Base-by-base conservation (phyloP, 208 protist species). In the Leishmania martiniquensis region DNA sequence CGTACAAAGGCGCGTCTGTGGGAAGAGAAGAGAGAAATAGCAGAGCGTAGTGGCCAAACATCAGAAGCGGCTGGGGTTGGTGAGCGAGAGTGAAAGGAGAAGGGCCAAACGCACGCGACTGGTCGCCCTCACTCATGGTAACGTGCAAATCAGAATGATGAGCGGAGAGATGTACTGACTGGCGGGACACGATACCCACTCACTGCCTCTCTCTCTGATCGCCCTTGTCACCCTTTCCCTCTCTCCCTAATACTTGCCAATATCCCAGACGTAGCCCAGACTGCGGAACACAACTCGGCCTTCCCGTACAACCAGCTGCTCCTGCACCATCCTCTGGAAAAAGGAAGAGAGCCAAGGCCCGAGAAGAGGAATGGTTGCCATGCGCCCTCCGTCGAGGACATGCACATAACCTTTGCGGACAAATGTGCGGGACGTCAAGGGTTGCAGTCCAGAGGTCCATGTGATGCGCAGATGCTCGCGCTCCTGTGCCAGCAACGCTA, bases 371-470 rank as follows among this genome's bases (percentile, higher is more conserved):
- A 94, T 51, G 7, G 72, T 71, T 9, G 80, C 57, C 13, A 89
- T 49, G 22, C 73, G 66, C 15, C 82, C 83, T 39, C 85, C 85
- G 29, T 87, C 77, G 4, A 91, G 59, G 44, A 95, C 77, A n/a
- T 93, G 90, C 79, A 89, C 86, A 77, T 93, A 91, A 34, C 93
- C 91, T 0, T 85, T 75, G 5, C 93, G 89, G 29, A 87, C 76
- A 85, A 97, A 97, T 13, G 87, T 93, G 75, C 88, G 86, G 12
- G 88, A 84, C 6, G 93, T 95, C 76, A 95, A 74, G 2, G 89
- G 78, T 42, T 78, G 84, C 55, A 87, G 63, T 51, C 54, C 71
- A 5, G 85, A 81, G 9, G 81, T 90, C 93, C 93, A 97, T 12
- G 89, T 90, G 25, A 97, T 72, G 44, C 89, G 87, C 72, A 95